A percentile compares a stretch with the other conserved stretches of the same genome.
Conservation (phyloP, 179 eudicot species). For the Gypsophila paniculata region DNA sequence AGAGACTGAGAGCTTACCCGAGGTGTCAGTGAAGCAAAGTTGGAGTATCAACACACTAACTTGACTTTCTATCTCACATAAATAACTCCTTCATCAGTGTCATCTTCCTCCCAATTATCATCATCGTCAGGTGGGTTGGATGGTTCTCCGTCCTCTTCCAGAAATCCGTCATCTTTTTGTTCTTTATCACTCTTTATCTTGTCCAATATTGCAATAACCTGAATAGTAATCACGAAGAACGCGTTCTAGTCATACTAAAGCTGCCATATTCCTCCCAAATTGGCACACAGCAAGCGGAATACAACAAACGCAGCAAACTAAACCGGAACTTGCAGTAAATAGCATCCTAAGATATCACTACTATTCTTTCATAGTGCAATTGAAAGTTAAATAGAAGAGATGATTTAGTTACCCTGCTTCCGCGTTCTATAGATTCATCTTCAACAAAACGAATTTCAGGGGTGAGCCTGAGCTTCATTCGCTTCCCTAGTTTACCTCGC, state of each 20-base stretch:
- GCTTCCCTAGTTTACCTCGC: constrained; percentile 74
- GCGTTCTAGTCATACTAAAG: neutral
- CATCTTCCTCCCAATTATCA: constrained; percentile 54
- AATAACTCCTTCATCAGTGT: constrained; percentile 69
- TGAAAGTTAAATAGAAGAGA: neutral
- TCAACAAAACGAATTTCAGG: constrained; percentile 91
- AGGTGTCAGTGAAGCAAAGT: constrained; percentile 20
- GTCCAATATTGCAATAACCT: constrained; percentile 96
- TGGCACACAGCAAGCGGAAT: neutral
- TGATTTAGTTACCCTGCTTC: constrained; percentile 76
- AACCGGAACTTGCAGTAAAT: neutral
- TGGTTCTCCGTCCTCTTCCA: constrained; percentile 33
- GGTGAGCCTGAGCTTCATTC: constrained; percentile 85
- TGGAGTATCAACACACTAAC: constrained; percentile 13
- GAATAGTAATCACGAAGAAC: constrained; percentile 17
- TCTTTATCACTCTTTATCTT: constrained; percentile 70
- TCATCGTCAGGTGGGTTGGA: constrained; percentile 36
- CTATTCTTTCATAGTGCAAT: no score
- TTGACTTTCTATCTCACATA: constrained; percentile 52
- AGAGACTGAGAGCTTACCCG: constrained; percentile 26
- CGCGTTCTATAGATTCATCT: constrained; percentile 89
- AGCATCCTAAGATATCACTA: neutral
- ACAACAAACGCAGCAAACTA: constrained; percentile 11
- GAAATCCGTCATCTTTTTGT: constrained; percentile 24
- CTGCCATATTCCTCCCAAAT: neutral